These are phyloP conservation scores for Elaeagnus macrophylla DNA, from an alignment of 306 rosid species.

Conservation along the genomic window DNA sequence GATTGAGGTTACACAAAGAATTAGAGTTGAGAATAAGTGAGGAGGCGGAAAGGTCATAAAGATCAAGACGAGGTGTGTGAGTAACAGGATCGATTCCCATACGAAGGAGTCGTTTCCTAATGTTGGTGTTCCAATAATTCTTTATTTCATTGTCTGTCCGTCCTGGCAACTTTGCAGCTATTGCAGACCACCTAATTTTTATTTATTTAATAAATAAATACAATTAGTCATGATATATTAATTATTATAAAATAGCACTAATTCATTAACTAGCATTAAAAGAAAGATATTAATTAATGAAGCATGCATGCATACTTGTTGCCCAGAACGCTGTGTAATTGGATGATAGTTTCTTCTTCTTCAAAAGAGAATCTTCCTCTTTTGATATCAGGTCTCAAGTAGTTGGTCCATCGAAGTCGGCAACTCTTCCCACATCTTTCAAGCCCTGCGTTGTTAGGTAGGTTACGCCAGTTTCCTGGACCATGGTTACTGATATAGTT, in stretches of 20 bases:
- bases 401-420: constrained; percentile 91
- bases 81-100: constrained; percentile 92
- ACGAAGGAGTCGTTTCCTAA: constrained; percentile 62
- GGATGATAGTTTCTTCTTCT: constrained; percentile 89
- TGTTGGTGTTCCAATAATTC: constrained; percentile 92
- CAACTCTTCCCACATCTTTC: constrained; percentile 95
- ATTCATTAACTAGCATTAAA: no score
- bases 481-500: constrained; percentile 56
- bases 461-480: constrained; percentile 75
- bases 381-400: constrained; percentile 84
- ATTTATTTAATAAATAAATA: no score
- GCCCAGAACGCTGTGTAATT: constrained; percentile 72
- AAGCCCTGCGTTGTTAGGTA: constrained; percentile 81
- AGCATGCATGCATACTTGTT: constrained; percentile 53
- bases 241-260: no score
- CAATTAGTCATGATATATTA: no score
- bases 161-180: constrained; percentile 82
- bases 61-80: constrained; percentile 77
- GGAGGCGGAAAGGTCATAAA: constrained; percentile 63
- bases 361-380: constrained; percentile 92
- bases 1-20: constrained; percentile 40
- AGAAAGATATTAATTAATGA: neutral
- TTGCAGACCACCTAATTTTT: constrained; percentile 72
- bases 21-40: constrained; percentile 24
- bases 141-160: constrained; percentile 91